Conservation (phyloP, 257 asterid genomes). For the Capsicum pubescens region DNA sequence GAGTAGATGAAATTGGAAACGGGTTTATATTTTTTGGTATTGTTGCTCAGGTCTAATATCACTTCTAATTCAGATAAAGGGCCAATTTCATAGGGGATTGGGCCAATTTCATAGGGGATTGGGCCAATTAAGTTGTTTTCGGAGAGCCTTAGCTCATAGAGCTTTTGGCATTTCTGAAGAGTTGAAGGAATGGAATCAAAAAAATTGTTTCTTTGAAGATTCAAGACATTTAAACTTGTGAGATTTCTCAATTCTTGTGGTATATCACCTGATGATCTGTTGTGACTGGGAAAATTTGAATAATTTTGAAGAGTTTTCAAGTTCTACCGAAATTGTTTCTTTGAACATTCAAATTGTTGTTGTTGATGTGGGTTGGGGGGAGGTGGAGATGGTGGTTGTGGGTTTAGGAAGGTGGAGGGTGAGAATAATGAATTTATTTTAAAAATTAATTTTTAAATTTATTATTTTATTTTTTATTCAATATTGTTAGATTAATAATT, state of each 20-base stretch:
- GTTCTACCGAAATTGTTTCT: conserved; percentile 55
- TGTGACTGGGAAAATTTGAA: conserved; percentile 58
- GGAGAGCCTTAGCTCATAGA: conserved; percentile 59
- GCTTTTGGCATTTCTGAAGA: conserved; percentile 74
- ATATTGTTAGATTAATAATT: too few species aligned
- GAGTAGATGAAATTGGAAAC: too few species aligned
- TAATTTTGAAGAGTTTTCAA: conserved; percentile 65
- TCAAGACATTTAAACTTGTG: conserved; percentile 63
- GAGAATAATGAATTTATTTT: too few species aligned
- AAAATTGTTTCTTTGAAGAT: conserved; percentile 67
- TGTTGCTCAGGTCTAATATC: conserved; percentile 71
- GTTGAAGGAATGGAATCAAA: conserved; percentile 67
- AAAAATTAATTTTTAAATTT: too few species aligned
- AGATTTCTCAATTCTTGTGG: conserved; percentile 78
- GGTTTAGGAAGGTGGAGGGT: too few species aligned
- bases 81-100: conserved; percentile 65
- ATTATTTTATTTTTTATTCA: too few species aligned
- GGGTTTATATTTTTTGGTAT: conserved; percentile 2
- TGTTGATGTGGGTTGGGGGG: too few species aligned
- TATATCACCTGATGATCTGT: conserved; percentile 61
- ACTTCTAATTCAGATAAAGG: conserved; percentile 67
- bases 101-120: conserved; percentile 57
- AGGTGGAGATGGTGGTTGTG: too few species aligned
- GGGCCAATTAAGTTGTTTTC: conserved; percentile 41
- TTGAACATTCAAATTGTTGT: too few species aligned